Evolutionary conservation across 2,329 filamentous ascomycete genomes (phyloP).

Genomic region (Coniella vitis): DNA sequence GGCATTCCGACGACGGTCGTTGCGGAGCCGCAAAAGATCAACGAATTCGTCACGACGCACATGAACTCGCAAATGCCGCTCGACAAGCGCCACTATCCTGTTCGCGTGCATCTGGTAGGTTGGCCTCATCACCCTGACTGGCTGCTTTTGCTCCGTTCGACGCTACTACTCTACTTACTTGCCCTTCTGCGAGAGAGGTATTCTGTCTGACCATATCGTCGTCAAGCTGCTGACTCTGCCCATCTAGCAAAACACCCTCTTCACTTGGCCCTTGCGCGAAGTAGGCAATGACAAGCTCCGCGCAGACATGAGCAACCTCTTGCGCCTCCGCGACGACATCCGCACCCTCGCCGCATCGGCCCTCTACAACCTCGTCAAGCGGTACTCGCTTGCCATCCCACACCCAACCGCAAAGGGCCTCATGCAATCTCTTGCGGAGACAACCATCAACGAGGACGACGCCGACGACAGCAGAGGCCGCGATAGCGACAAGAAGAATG

Average conservation of each 20-base stretch:
- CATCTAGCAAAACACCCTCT: slow-evolving; percentile 15
- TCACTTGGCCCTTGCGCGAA: slow-evolving; percentile 28
- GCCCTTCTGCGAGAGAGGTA: no score
- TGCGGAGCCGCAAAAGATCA: slow-evolving; percentile 17
- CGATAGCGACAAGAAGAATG: neutral
- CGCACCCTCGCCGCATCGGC: slow-evolving; percentile 28
- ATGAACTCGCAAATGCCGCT: slow-evolving; percentile 23
- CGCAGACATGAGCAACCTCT: slow-evolving; percentile 31
- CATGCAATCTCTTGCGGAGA: no score
- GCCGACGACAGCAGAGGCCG: neutral
- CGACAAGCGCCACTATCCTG: slow-evolving; percentile 24
- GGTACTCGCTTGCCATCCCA: slow-evolving; percentile 17
- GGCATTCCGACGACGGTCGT: slow-evolving; percentile 20
- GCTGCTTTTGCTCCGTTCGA: no score
- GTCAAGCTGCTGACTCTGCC: neutral
- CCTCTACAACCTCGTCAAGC: slow-evolving; percentile 27
- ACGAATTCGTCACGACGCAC: slow-evolving; percentile 20
- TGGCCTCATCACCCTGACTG: no score
- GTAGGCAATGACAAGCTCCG: slow-evolving; percentile 20
- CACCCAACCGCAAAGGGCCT: slow-evolving; percentile 16
- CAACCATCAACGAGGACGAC: no score
- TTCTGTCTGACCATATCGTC: no score
- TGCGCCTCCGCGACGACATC: slow-evolving; percentile 29
- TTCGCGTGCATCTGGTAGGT: slow-evolving; percentile 26
- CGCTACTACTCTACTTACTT: no score